Conservation (phyloP, 78 protist genomes). For the Corallochytrium limacisporum region DNA sequence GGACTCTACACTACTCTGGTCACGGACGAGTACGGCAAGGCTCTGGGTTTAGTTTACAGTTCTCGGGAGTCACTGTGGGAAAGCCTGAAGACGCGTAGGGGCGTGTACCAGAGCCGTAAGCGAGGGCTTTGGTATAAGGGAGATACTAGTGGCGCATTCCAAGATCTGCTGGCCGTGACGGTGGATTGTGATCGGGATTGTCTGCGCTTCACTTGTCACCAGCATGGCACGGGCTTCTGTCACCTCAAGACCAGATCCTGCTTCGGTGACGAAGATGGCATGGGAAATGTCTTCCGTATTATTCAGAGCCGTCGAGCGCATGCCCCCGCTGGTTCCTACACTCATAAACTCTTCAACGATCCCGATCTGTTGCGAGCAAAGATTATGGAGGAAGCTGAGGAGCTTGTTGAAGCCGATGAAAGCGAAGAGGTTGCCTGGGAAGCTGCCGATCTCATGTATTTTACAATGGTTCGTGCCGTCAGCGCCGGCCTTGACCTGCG, state of each 20-base stretch:
- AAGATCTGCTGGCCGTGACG: slow-evolving; percentile 7
- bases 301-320: neutral
- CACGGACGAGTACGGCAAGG: slow-evolving; percentile 25
- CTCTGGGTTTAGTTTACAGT: slow-evolving; percentile 41
- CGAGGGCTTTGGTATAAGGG: slow-evolving; percentile 63
- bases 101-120: slow-evolving; percentile 45
- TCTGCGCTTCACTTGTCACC: slow-evolving; percentile 30
- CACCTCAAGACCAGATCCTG: slow-evolving; percentile 16
- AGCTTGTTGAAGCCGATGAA: slow-evolving; percentile 3
- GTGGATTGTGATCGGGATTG: slow-evolving; percentile 51
- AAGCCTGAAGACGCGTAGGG: slow-evolving; percentile 7
- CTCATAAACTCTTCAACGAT: slow-evolving; percentile 43
- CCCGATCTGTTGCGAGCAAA: slow-evolving; percentile 28
- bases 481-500: slow-evolving; percentile 9
- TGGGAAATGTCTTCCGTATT: neutral
- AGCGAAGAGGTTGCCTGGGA: slow-evolving; percentile 18
- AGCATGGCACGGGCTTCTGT: slow-evolving; percentile 40
- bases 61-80: slow-evolving; percentile 7
- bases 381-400: slow-evolving; percentile 48
- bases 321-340: slow-evolving; percentile 47
- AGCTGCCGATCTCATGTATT: slow-evolving; percentile 54
- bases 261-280: slow-evolving; percentile 9
- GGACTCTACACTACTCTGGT: slow-evolving; percentile 49
- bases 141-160: slow-evolving; percentile 38
- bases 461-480: slow-evolving; percentile 6